Conservation (phyloP, 1,284 basidiomycete genomes). For the Rhodofomes roseus region DNA sequence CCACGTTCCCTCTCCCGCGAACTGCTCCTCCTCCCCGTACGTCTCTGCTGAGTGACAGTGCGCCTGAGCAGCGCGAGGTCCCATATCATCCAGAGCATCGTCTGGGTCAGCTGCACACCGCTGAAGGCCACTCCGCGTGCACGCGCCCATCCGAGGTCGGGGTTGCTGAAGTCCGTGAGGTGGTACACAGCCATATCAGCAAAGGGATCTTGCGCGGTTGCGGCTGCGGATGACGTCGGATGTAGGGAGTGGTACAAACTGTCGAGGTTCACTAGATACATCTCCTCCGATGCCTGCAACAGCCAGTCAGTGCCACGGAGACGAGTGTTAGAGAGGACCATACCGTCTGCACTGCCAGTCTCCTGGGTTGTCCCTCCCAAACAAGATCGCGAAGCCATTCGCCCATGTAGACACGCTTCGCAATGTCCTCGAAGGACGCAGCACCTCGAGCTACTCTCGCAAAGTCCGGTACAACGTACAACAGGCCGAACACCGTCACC, state of each 20-base stretch:
- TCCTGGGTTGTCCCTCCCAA: conserved; percentile 12
- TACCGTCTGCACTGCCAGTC: conserved; percentile 13
- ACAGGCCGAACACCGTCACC: conserved; percentile 17
- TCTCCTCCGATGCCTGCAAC: conserved; percentile 12
- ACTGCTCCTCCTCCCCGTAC: neutral
- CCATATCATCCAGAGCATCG: conserved; percentile 16
- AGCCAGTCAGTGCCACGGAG: neutral
- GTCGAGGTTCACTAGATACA: conserved; percentile 12
- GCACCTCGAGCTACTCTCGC: conserved; percentile 12
- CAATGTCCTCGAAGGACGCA: conserved; percentile 9
- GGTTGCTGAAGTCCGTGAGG: conserved; percentile 11
- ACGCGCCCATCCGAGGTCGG: conserved; percentile 7
- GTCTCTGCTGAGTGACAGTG: conserved; percentile 4
- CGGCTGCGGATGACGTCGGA: neutral
- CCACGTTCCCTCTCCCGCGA: neutral
- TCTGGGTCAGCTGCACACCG: conserved; percentile 16
- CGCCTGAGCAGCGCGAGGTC: conserved; percentile 9
- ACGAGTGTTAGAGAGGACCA: neutral
- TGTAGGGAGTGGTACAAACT: conserved; percentile 1
- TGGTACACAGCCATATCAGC: conserved; percentile 5
- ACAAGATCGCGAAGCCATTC: conserved; percentile 12
- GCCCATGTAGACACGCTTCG: conserved; percentile 9
- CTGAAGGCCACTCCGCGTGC: conserved; percentile 9
- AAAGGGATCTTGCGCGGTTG: neutral
- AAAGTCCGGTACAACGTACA: conserved; percentile 21